Base-by-base conservation (phyloP, 2,329 filamentous ascomycete genomes). In the Arachnopeziza araneosa region DNA sequence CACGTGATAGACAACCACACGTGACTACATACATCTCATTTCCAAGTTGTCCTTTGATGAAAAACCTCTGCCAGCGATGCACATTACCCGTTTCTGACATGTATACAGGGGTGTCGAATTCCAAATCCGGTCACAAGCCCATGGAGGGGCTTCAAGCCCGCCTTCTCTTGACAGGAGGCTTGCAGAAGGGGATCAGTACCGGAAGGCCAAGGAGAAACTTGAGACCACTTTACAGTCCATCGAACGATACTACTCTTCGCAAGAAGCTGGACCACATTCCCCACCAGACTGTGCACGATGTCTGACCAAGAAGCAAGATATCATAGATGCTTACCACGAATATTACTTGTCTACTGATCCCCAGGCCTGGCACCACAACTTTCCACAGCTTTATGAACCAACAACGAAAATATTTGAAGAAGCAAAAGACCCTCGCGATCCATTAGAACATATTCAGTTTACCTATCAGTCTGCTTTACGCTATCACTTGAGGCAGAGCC, bases 261-360 rank as follows among this genome's bases (percentile, higher is more conserved):
- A 60, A 22, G 59, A 60, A 52, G 63, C 63, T n/a, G 54, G 58
- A 58, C 26, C 51, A 17, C 69, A 71, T 52, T 57, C 62, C 23
- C 58, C 58, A n/a, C 60, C 63, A 30, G 54, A 63, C n/a, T 72
- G 70, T 52, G 56, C 63, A 50, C 56, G 63, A 22, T 71, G 68
- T 57, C 53, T 56, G 24, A 55, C 59, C 12, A 66, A 65, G 32
- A 68, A 68, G 44, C 50, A 60, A n/a, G 60, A 66, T 30, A 65
- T 69, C 9, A 57, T 52, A 14, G 54, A 68, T 60, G 68, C 68
- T n/a, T 71, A 66, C 57, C 59, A 64, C 50, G 60, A 66, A 24
- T 71, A 66, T 63, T 72, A 71, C 59, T 59, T 69, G 1, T 62
- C 64, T 1, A 26, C 64, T 17, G 63, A 67, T 8, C 63, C 65